These are phyloP conservation scores for Cantharellus cinnabarinus DNA, from an alignment of 768 basidiomycete species.

Conservation along the genomic window DNA sequence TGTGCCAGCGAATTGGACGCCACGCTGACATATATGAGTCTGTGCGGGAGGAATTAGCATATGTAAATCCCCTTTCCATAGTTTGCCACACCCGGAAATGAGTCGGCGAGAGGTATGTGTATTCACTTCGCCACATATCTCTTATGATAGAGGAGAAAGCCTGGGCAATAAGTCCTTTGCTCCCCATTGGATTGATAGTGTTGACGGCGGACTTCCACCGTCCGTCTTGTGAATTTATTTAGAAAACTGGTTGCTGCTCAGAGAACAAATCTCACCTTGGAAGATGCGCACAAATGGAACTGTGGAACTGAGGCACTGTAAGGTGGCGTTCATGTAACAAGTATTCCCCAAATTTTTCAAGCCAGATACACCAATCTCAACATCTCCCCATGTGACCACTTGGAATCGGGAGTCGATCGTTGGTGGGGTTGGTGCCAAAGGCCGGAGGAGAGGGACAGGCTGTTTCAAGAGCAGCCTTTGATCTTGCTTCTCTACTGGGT, in stretches of 20 bases:
- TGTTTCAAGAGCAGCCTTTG: conserved; percentile 23
- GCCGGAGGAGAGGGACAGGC: conserved; percentile 2
- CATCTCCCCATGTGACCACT: conserved; percentile 66
- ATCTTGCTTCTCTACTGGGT: conserved; percentile 56
- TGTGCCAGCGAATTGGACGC: conserved; percentile 56
- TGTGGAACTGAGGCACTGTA: conserved; percentile 91
- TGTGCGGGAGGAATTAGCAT: conserved; percentile 16
- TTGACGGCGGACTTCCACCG: conserved; percentile 74
- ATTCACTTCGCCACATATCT: conserved; percentile 73
- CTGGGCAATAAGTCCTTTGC: conserved; percentile 59
- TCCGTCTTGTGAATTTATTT: conserved; percentile 29
- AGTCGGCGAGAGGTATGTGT: conserved; percentile 62
- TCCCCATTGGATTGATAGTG: conserved; percentile 65
- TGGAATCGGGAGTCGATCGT: conserved; percentile 59
- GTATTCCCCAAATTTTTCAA: conserved; percentile 93
- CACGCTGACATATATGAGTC: conserved; percentile 39
- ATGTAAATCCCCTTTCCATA: conserved; percentile 5
- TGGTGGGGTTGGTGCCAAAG: conserved; percentile 33
- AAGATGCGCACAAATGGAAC: conserved; percentile 88
- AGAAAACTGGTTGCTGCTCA: neutral
- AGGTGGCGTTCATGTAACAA: conserved; percentile 97
- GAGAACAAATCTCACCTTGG: conserved; percentile 32
- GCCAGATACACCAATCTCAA: conserved; percentile 59
- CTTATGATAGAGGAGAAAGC: conserved; percentile 71
- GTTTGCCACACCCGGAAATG: conserved; percentile 52